Conservation (phyloP, 805 yeast species). For the Saturnispora hagleri region DNA sequence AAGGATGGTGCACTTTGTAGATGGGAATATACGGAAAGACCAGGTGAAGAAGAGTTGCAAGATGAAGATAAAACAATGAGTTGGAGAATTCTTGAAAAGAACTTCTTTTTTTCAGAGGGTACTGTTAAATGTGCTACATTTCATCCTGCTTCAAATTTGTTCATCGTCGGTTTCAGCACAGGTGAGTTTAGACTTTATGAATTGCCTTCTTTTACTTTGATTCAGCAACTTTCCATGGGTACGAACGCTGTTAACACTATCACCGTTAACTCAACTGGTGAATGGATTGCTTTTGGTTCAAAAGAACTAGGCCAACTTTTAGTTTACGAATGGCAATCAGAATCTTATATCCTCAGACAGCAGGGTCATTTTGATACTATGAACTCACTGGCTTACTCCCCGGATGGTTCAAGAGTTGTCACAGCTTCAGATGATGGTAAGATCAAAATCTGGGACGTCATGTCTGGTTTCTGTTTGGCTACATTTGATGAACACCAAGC, state of each 20-base stretch:
- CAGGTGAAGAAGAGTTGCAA: constrained; percentile 37
- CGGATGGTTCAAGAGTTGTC: constrained; percentile 86
- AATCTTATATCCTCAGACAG: constrained; percentile 87
- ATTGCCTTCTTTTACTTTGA: constrained; percentile 63
- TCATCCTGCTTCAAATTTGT: constrained; percentile 58
- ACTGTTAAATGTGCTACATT: constrained; percentile 75
- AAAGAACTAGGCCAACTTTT: constrained; percentile 82
- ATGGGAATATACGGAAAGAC: constrained; percentile 75
- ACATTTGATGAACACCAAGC: constrained; percentile 89
- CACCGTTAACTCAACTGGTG: constrained; percentile 73
- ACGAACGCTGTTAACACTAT: constrained; percentile 83
- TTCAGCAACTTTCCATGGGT: constrained; percentile 88
- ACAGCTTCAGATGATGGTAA: constrained; percentile 97
- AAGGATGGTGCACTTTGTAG: constrained; percentile 90
- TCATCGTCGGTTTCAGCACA: constrained; percentile 81
- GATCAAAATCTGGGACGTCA: constrained; percentile 91
- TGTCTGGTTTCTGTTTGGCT: constrained; percentile 83
- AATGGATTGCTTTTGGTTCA: constrained; percentile 96
- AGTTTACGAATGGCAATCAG: constrained; percentile 99
- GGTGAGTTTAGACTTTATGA: constrained; percentile 93
- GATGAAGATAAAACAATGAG: constrained; percentile 40
- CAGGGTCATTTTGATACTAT: constrained; percentile 95
- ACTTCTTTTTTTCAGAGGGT: constrained; percentile 64
- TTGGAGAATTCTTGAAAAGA: constrained; percentile 79
- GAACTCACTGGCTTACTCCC: constrained; percentile 78